Conservation (phyloP, 2,329 filamentous ascomycete species). For the Cercospora janseana region DNA sequence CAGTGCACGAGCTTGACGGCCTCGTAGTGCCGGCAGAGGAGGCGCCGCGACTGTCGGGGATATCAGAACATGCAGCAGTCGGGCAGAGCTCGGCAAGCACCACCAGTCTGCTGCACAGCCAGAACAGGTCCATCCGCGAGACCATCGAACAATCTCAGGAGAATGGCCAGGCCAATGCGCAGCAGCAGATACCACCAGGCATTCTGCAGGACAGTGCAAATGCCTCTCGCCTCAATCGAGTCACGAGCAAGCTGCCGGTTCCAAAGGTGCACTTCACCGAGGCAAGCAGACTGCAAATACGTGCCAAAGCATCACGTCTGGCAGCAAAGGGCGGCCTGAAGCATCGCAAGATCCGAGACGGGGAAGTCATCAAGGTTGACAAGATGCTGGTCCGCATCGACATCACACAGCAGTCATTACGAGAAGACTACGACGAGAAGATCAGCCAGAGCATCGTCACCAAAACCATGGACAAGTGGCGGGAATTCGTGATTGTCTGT, state of each 20-base stretch:
- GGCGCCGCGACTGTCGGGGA: conserved; percentile 9
- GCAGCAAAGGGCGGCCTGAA: conserved; percentile 31
- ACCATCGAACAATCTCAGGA: conserved; percentile 15
- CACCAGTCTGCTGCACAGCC: conserved; percentile 32
- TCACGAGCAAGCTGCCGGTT: conserved; percentile 19
- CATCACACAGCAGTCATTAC: conserved; percentile 47
- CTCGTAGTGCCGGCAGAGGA: conserved; percentile 3
- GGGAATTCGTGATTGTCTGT: conserved; percentile 63
- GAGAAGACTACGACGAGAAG: conserved; percentile 64
- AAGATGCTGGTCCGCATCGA: conserved; percentile 66
- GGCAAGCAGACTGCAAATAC: conserved; percentile 34
- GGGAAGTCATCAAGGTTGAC: conserved; percentile 65
- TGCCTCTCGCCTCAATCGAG: conserved; percentile 19
- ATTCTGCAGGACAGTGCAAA: conserved; percentile 15
- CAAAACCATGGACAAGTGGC: conserved; percentile 61
- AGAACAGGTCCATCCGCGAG: conserved; percentile 19
- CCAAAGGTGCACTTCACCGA: conserved; percentile 35
- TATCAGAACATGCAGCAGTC: conserved; percentile 12
- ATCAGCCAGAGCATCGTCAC: conserved; percentile 59
- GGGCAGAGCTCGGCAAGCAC: conserved; percentile 25
- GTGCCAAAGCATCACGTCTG: conserved; percentile 33
- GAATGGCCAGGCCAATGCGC: conserved; percentile 10
- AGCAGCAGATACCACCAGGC: conserved; percentile 15
- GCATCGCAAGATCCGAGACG: conserved; percentile 48
- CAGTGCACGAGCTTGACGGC: conserved; percentile 1